These are phyloP conservation scores for Acrasis kona DNA, from an alignment of 78 protist genomes.

Conservation along the genomic window DNA sequence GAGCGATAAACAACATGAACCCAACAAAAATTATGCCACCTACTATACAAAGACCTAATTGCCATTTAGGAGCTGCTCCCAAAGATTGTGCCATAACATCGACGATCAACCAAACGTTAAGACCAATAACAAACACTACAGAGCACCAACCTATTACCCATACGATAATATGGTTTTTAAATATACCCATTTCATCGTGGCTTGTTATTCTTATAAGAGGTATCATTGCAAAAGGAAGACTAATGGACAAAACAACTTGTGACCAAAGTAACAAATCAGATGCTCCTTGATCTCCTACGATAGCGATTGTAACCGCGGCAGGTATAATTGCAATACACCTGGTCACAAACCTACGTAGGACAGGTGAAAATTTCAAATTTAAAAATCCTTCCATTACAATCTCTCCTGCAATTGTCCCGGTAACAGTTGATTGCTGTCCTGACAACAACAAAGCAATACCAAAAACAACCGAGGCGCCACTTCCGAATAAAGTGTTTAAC, in stretches of 20 bases:
- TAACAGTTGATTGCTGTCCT: conserved; percentile 72
- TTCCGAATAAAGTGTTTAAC: conserved; percentile 40
- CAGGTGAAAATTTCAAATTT: conserved; percentile 34
- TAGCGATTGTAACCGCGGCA: conserved; percentile 16
- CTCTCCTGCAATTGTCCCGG: conserved; percentile 74
- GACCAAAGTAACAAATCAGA: not conserved
- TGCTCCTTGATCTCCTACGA: not conserved
- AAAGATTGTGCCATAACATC: no score
- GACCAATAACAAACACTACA: not conserved
- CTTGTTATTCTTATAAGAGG: not conserved
- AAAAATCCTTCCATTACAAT: conserved; percentile 79
- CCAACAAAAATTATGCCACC: no score
- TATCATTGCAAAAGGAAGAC: not conserved
- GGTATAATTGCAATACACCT: conserved; percentile 64
- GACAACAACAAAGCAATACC: conserved; percentile 68
- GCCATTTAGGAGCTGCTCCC: no score
- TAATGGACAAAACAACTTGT: not conserved
- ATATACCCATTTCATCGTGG: not conserved
- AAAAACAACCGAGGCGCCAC: conserved; percentile 48
- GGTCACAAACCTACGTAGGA: conserved; percentile 61
- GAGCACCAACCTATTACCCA: not conserved
- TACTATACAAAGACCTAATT: no score
- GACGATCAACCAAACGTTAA: not conserved
- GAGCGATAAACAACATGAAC: no score
- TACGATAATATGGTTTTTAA: not conserved